Conservation (phyloP, 495 filamentous ascomycete genomes). For the Hyaloscypha hepaticicola region DNA sequence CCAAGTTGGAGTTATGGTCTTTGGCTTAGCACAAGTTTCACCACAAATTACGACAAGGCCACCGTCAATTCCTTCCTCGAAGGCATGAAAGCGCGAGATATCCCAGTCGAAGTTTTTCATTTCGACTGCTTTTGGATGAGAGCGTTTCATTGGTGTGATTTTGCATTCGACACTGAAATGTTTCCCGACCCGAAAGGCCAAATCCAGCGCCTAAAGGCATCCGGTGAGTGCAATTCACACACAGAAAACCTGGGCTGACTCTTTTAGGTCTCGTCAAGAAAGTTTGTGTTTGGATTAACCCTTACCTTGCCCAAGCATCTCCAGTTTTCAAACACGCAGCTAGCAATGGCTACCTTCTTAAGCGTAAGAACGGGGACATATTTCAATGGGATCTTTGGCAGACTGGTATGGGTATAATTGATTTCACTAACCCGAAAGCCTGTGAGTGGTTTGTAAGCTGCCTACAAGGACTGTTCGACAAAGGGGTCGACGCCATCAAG, state of each 20-base stretch:
- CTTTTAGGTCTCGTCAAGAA: slow-evolving; percentile 51
- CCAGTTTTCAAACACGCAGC: slow-evolving; percentile 63
- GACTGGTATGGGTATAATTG: slow-evolving; percentile 70
- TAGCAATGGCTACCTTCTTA: slow-evolving; percentile 65
- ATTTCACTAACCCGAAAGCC: slow-evolving; percentile 71
- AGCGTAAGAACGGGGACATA: slow-evolving; percentile 65
- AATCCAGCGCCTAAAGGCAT: slow-evolving; percentile 58
- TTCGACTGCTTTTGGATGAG: slow-evolving; percentile 68
- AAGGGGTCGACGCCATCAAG: slow-evolving; percentile 69
- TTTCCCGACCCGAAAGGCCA: slow-evolving; percentile 67
- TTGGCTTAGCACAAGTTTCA: slow-evolving; percentile 70
- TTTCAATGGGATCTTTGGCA: slow-evolving; percentile 78
- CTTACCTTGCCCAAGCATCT: slow-evolving; percentile 67
- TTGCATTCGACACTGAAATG: slow-evolving; percentile 64
- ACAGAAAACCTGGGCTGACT: neutral
- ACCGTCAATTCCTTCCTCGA: slow-evolving; percentile 67
- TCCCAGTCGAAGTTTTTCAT: slow-evolving; percentile 69
- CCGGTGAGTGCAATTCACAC: slow-evolving; percentile 17
- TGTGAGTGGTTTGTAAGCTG: slow-evolving; percentile 58
- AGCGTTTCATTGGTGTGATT: slow-evolving; percentile 73
- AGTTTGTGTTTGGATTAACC: slow-evolving; percentile 72
- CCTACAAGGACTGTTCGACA: slow-evolving; percentile 58
- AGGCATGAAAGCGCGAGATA: slow-evolving; percentile 63
- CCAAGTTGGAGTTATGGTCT: slow-evolving; percentile 71
- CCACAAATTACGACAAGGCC: slow-evolving; percentile 66